phyloP scores from a whole-genome alignment of 768 basidiomycete species.

The Amanita muscaria region DNA sequence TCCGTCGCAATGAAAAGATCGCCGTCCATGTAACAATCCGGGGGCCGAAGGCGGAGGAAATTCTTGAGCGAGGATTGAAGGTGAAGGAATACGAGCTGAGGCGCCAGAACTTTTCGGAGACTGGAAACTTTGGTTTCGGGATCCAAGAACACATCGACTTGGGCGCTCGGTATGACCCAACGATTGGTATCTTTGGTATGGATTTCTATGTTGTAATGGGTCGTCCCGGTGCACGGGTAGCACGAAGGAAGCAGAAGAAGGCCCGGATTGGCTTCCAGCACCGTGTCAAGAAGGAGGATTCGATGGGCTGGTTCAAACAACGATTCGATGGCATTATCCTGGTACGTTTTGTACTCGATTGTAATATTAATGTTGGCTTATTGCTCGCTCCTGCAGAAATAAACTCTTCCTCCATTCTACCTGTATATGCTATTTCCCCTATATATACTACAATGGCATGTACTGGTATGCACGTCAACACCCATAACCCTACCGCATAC shows the following conservation, averaged over 20 bases:
- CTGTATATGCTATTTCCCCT: slow-evolving; percentile 20
- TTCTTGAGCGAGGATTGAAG: slow-evolving; percentile 96
- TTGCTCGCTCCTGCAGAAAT: slow-evolving; percentile 20
- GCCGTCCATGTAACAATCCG: slow-evolving; percentile 98
- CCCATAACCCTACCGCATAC: no score
- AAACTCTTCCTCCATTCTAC: slow-evolving; percentile 16
- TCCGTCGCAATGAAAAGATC: slow-evolving; percentile 99
- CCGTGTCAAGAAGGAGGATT: slow-evolving; percentile 92
- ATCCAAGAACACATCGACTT: slow-evolving; percentile 99
- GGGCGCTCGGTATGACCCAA: slow-evolving; percentile 96
- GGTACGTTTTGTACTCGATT: slow-evolving; percentile 35
- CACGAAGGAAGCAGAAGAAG: slow-evolving; percentile 84
- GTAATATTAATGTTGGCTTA: slow-evolving; percentile 4
- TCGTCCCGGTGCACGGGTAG: slow-evolving; percentile 86
- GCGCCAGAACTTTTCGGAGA: slow-evolving; percentile 96
- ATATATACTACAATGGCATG: slow-evolving; percentile 21
- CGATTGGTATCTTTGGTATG: slow-evolving; percentile 99
- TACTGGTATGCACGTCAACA: slow-evolving; percentile 11
- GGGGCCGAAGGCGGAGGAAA: slow-evolving; percentile 99
- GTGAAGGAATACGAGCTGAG: slow-evolving; percentile 99
- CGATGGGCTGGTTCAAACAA: slow-evolving; percentile 99
- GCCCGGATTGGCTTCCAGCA: slow-evolving; percentile 82
- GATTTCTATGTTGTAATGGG: slow-evolving; percentile 99
- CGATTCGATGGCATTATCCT: slow-evolving; percentile 97
- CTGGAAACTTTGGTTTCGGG: slow-evolving; percentile 99